Evolutionary conservation across 2,329 filamentous ascomycete genomes (phyloP), one percentile per base, ranked within the genome.

Genomic region (Penicillium sp.): DNA sequence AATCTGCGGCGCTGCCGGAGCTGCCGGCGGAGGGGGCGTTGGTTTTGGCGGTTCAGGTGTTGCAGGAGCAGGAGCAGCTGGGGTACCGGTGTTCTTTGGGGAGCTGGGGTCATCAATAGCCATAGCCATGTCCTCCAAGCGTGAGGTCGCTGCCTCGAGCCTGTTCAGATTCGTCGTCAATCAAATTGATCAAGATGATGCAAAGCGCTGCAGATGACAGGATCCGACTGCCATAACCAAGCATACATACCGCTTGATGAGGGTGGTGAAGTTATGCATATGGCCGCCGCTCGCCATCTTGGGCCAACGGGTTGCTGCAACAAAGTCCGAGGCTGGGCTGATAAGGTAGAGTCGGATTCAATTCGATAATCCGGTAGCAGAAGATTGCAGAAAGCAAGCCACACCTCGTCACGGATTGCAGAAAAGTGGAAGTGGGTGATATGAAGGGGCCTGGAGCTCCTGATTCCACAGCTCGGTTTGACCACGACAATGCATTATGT

Each of bases 221-320:
- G 15, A 14, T 17, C 10, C 30, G 35, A 7, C 17, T 16, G n/a
- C 37, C 6, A 37, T 23, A 28, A 16, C 37, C 23, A 20, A 33
- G 15, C 10, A 44, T 38, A 69, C 78, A 56, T 77, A 96, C 92
- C 92, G 81, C 77, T 98, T 98, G 72, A 98, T 95, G 59, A 98
- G 79, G 37, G 92, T 98, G 23, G 88, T 93, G 47, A 98, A 72
- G 64, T 95, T 96, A 69, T 96, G 82, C 87, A 96, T 95, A 58
- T 88, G 85, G 68, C 77, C 85, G 47, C 61, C 61, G 37, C 80
- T 71, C 51, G 82, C 78, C 84, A 89, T 89, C 42, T 32, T 43
- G 37, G 50, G 47, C n/a, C 50, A 50, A 52, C 47, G 51, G 45
- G 49, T 52, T 43, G 51, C 41, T 50, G 26, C 22, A 42, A 37